Evolutionary conservation across 306 rosid species (phyloP), one percentile per base, ranked within the genome.

Genomic region (Betula pendula): DNA sequence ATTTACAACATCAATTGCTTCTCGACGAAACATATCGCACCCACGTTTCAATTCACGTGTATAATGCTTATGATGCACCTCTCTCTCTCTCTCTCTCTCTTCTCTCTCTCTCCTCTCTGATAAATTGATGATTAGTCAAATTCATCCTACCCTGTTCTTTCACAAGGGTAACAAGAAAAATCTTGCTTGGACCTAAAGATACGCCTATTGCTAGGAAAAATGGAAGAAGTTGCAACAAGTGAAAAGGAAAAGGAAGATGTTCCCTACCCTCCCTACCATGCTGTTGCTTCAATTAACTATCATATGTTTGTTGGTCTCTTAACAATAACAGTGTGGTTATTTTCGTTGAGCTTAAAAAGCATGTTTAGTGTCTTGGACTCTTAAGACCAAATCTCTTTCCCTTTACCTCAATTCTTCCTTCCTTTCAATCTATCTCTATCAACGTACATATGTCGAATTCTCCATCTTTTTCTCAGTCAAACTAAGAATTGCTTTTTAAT

Each of bases 211-310:
- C 43, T 8, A 20, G 58, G 52, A 68, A 75, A 70, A 52, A 69
- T 53, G 63, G 70, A 27, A 27, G 49, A 70, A 25, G 5, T 77
- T 20, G 75, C 74, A 81, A 69, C 47, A 45, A 48, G 70, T 52
- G 55, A 66, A 74, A 72, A 58, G 80, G 83, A 22, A 43, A 80
- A 69, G 68, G 68, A 29, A 63, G 70, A 75, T 91, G 96, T 85
- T 81, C 85, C 91, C 96, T 77, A 84, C 81, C 85, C 70, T 85
- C 90, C 93, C 91, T 79, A 85, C 92, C 87, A 62, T 9, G 66
- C 67, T 74, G 90, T 86, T 84, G 87, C 84, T 84, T 82, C 69
- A 52, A 51, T 78, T 70, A 74, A 75, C 84, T 81, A 84, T 79
- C 79, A 87, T 11, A 29, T 87, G 87, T 85, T 83, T 75, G 74